These are phyloP conservation scores for Saraca asoca DNA, from an alignment of 331 rosid species.

Conservation along the genomic window DNA sequence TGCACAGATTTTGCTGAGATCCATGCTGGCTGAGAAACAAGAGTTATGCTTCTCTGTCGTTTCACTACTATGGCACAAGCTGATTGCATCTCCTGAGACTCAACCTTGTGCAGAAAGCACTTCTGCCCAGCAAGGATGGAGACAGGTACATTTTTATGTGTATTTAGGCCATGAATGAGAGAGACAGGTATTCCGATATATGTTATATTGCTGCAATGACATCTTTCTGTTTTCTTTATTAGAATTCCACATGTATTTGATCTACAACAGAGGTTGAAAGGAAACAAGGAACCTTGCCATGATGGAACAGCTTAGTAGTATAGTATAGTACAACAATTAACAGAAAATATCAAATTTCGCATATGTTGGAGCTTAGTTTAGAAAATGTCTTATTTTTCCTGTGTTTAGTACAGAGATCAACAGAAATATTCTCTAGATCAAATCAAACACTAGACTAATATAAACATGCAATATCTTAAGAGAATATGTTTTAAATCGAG, in stretches of 20 bases:
- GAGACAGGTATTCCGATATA: slow-evolving; percentile 70
- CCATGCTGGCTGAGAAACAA: slow-evolving; percentile 81
- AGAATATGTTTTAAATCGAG: too few relatives aligned
- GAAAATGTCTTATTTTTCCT: too few relatives aligned
- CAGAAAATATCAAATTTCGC: background rate
- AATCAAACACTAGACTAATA: too few relatives aligned
- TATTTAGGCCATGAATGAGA: too few relatives aligned
- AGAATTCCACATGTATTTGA: slow-evolving; percentile 18
- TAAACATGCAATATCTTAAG: too few relatives aligned
- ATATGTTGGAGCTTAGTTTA: too few relatives aligned
- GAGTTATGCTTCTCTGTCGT: slow-evolving; percentile 93
- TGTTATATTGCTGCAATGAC: slow-evolving; percentile 14
- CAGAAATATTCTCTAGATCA: too few relatives aligned
- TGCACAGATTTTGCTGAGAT: slow-evolving; percentile 75
- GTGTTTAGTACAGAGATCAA: too few relatives aligned
- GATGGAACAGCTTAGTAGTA: background rate
- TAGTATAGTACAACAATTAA: background rate
- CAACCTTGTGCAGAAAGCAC: slow-evolving; percentile 92
- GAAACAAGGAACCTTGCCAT: background rate
- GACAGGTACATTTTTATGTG: slow-evolving; percentile 45
- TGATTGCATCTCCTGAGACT: slow-evolving; percentile 90
- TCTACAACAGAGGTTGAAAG: background rate
- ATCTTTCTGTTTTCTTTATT: slow-evolving; percentile 8
- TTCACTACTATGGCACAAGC: slow-evolving; percentile 91
- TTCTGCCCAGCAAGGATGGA: slow-evolving; percentile 99